These are phyloP conservation scores for Paraglomus occultum DNA, from an alignment of 192 early-diverging fungal species.

Conservation along the genomic window DNA sequence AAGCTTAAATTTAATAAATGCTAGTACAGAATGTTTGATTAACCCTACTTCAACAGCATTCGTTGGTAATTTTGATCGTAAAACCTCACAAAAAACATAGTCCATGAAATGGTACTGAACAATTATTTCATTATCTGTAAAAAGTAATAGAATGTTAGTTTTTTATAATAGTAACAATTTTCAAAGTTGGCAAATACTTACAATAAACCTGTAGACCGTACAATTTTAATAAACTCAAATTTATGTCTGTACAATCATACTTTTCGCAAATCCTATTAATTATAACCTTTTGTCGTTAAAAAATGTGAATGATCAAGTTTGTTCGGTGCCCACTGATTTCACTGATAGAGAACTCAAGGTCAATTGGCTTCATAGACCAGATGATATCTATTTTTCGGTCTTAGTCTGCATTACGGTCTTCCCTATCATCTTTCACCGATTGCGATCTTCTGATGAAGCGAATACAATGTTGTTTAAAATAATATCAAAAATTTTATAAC, in stretches of 20 bases:
- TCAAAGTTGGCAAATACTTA: constrained; percentile 15
- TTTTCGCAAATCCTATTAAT: not conserved
- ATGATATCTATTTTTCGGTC: constrained; percentile 12
- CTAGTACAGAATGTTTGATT: not conserved
- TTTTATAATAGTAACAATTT: not conserved
- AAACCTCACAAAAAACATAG: constrained; percentile 7
- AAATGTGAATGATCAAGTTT: not conserved
- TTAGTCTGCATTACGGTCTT: not conserved
- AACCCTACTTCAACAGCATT: not conserved
- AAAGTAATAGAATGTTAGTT: not conserved
- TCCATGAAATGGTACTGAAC: not conserved
- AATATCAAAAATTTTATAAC: not conserved
- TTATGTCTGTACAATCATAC: not conserved
- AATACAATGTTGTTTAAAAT: constrained; percentile 9
- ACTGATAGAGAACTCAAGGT: constrained; percentile 2
- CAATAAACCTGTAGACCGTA: constrained; percentile 6
- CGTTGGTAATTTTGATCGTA: not conserved
- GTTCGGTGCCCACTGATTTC: constrained; percentile 6
- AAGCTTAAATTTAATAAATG: constrained; percentile 1
- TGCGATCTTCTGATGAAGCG: constrained; percentile 9
- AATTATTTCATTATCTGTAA: not conserved
- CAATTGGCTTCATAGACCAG: constrained; percentile 2
- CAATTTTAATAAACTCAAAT: not conserved
- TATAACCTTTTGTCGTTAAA: constrained; percentile 1
- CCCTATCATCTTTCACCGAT: not conserved